Percentiles rank a stretch among this genome's conserved stretches.
Evolutionary conservation across 192 early-diverging fungal species (phyloP).

Genomic region (Umbelopsis vinacea): DNA sequence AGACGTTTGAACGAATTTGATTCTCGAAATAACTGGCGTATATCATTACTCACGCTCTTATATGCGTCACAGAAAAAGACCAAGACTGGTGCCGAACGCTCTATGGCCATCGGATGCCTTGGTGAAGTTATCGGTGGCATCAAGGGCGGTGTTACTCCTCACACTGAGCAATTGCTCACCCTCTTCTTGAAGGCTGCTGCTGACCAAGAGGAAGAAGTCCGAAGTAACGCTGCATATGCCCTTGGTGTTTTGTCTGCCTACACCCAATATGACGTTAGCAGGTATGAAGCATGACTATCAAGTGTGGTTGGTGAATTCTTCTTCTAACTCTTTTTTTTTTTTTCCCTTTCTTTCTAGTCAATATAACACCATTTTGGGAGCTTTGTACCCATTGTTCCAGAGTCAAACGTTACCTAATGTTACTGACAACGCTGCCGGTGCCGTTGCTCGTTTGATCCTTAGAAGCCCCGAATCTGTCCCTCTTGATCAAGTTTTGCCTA

Average conservation of each 20-base stretch:
- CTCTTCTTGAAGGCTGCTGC: constrained; percentile 71
- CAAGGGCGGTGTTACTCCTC: constrained; percentile 59
- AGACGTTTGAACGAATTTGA: too few relatives aligned
- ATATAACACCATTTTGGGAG: constrained; percentile 64
- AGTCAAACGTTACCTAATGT: constrained; percentile 53
- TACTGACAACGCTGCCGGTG: constrained; percentile 81
- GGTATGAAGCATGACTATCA: constrained; percentile 38
- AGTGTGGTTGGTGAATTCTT: not conserved
- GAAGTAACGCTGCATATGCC: constrained; percentile 86
- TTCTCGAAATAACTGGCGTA: too few relatives aligned
- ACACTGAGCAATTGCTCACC: constrained; percentile 68
- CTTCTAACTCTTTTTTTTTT: not conserved
- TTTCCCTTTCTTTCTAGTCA: constrained; percentile 39
- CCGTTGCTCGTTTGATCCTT: constrained; percentile 77
- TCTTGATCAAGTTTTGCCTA: constrained; percentile 70
- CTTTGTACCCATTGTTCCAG: constrained; percentile 68
- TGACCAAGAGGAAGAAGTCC: constrained; percentile 82
- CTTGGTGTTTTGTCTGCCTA: constrained; percentile 75
- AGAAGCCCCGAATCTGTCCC: constrained; percentile 71
- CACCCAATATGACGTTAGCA: constrained; percentile 67
- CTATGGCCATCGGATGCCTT: constrained; percentile 89
- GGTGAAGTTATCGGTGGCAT: constrained; percentile 78
- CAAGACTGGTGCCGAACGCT: constrained; percentile 75
- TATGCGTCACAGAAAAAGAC: constrained; percentile 51
- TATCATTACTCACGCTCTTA: constrained; percentile 27